Evolutionary conservation across 257 asterid species (phyloP).

Genomic region (Orobanche coerulescens): DNA sequence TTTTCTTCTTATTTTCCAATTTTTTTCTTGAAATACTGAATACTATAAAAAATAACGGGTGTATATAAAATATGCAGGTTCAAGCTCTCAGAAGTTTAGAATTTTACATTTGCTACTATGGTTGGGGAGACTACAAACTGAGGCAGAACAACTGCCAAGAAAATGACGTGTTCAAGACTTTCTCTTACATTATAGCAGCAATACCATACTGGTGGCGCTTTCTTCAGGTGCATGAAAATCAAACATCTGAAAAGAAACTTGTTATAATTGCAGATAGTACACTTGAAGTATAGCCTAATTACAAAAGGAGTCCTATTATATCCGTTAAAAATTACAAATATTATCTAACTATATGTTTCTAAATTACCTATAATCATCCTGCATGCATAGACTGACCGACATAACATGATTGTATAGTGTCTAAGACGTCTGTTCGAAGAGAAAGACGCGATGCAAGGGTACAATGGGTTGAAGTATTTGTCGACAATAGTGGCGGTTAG

Average conservation of each 20-base stretch:
- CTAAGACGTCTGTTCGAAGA: slow-evolving; percentile 44
- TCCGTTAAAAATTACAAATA: background rate
- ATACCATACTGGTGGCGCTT: slow-evolving; percentile 47
- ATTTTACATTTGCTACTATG: slow-evolving; percentile 50
- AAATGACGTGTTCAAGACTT: slow-evolving; percentile 29
- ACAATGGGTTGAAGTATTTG: slow-evolving; percentile 44
- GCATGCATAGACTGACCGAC: background rate
- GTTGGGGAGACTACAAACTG: slow-evolving; percentile 50
- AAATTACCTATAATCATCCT: background rate
- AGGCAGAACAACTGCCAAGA: slow-evolving; percentile 35
- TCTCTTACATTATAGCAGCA: slow-evolving; percentile 40
- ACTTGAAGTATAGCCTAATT: background rate
- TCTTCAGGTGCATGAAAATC: slow-evolving; percentile 35
- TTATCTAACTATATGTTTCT: background rate
- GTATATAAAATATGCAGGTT: slow-evolving; percentile 25
- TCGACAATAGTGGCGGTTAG: slow-evolving; percentile 41
- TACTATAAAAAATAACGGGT: background rate
- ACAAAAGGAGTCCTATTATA: background rate
- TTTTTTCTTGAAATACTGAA: no score
- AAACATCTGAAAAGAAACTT: background rate
- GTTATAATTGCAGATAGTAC: background rate
- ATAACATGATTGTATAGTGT: slow-evolving; percentile 29
- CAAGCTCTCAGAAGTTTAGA: slow-evolving; percentile 55
- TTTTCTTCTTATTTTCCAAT: background rate
- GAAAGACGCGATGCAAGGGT: slow-evolving; percentile 43